Evolutionary conservation across 2,329 filamentous ascomycete genomes (phyloP).

Genomic region (Colletotrichum cordylinicola): DNA sequence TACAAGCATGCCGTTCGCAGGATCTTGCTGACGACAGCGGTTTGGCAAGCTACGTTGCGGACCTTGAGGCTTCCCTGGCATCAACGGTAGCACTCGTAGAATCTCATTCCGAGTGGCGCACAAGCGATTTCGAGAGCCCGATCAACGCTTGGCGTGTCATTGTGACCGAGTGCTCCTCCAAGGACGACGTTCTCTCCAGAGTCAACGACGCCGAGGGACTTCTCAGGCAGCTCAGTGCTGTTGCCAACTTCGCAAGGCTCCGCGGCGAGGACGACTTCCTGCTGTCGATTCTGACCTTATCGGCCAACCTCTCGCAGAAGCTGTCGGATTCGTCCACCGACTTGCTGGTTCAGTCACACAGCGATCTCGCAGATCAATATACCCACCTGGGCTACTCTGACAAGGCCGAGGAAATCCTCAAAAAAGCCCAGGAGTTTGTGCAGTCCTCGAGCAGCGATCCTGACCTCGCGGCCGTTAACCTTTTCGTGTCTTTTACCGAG

Average conservation of each 20-base stretch:
- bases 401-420: conserved; percentile 59
- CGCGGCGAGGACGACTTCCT: conserved; percentile 54
- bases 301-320: conserved; percentile 45
- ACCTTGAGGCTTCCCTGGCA: conserved; percentile 51
- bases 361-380: conserved; percentile 58
- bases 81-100: conserved; percentile 51
- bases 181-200: conserved; percentile 44
- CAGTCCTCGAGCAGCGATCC: conserved; percentile 40
- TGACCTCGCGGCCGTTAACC: conserved; percentile 50
- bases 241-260: conserved; percentile 57
- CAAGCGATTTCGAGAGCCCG: conserved; percentile 38
- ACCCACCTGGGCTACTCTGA: conserved; percentile 56
- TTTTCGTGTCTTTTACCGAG: conserved; percentile 76
- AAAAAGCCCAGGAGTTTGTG: conserved; percentile 58
- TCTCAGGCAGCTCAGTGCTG: conserved; percentile 54
- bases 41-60: conserved; percentile 50
- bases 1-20: conserved; percentile 39
- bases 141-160: conserved; percentile 52
- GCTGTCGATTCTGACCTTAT: conserved; percentile 52
- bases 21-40: conserved; percentile 50
- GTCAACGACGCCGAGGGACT: conserved; percentile 58
- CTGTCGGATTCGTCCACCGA: conserved; percentile 37
- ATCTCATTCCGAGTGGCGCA: conserved; percentile 34
- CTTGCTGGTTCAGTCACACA: conserved; percentile 50
- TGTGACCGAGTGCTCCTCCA: conserved; percentile 41